Evolutionary conservation across 495 filamentous ascomycete genomes (phyloP).

Genomic region (Penicillium pancosmium): DNA sequence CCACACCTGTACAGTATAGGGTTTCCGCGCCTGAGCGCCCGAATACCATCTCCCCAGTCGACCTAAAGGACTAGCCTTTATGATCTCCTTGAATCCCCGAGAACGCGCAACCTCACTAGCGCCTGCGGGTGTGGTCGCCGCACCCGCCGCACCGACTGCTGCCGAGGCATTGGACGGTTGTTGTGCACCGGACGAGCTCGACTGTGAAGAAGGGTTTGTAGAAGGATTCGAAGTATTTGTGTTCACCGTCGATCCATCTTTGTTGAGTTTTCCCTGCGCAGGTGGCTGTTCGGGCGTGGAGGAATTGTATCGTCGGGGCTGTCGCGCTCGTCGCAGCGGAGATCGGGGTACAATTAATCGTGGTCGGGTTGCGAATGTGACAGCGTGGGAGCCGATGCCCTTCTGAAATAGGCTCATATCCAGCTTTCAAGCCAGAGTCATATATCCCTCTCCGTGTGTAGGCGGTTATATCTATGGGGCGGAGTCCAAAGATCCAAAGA

Average conservation of each 20-base stretch:
- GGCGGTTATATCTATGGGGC: too few species aligned
- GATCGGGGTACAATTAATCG: conserved; percentile 21
- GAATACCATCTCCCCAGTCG: conserved; percentile 58
- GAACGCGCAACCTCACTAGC: conserved; percentile 50
- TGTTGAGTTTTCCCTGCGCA: background rate
- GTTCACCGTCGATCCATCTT: conserved; percentile 13
- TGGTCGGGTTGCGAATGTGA: conserved; percentile 25
- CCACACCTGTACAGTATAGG: conserved; percentile 75
- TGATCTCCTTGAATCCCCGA: conserved; percentile 60
- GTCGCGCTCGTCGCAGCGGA: conserved; percentile 27
- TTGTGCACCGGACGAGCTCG: conserved; percentile 1
- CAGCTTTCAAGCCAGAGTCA: conserved; percentile 9
- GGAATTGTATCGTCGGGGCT: conserved; percentile 34
- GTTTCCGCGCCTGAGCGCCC: conserved; percentile 66
- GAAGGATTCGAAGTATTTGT: conserved; percentile 1
- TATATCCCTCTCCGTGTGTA: background rate
- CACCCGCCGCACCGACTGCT: conserved; percentile 19
- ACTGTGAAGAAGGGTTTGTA: conserved; percentile 5
- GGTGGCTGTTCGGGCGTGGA: conserved; percentile 16
- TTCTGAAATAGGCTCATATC: conserved; percentile 27
- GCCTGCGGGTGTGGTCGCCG: conserved; percentile 31
- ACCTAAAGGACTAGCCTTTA: conserved; percentile 55
- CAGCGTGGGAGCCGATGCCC: conserved; percentile 17
- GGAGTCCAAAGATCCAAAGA: background rate
- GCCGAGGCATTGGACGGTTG: conserved; percentile 10